Evolutionary conservation across 1,284 basidiomycete species (phyloP), one percentile per base, ranked within the genome.

Genomic region (Rugosomyces carneus): DNA sequence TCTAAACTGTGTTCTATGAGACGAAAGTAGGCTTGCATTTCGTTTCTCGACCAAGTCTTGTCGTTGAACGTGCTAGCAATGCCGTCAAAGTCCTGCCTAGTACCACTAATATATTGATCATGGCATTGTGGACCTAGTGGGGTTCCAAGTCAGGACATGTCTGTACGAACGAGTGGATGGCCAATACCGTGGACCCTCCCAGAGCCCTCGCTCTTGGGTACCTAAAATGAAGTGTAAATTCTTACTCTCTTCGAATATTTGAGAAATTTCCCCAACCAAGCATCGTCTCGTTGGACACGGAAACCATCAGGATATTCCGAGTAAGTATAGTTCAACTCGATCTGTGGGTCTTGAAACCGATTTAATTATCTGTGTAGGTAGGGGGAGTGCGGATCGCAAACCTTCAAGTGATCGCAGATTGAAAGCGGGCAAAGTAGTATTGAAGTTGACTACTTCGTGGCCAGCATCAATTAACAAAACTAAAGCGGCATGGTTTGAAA

Each of bases 1-100:
- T 57, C 51, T n/a, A 54, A 47, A 42, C 57, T 59, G 8, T 51
- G 37, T 42, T 59, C 57, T n/a, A 59, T 42, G 32, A 26, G 46
- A 4, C 43, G 46, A 49, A 56, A 59, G 27, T 59, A 59, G 15
- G 42, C 37, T 40, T 54, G 54, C 56, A 59, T 59, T 37, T 56
- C 55, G 9, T 52, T 38, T 27, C 52, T 36, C 9, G 51, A 52
- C 57, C 57, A 59, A 1, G 53, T 44, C 11, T 20, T 15, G 38
- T 59, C 57, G 11, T 55, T 48, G 37, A 54, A 57, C 23, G 47
- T 53, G 9, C 27, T 18, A 1, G 53, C 51, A 18, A 56, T 41
- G 0, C 40, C 45, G 26, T 56, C 49, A 32, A 59, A 59, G 40
- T 57, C 54, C 18, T 47, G 42, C 31, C 40, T 18, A 15, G 54